Evolutionary conservation across 495 filamentous ascomycete genomes (phyloP), one percentile per base, ranked within the genome.

Genomic region (Penicillium subrubescens): DNA sequence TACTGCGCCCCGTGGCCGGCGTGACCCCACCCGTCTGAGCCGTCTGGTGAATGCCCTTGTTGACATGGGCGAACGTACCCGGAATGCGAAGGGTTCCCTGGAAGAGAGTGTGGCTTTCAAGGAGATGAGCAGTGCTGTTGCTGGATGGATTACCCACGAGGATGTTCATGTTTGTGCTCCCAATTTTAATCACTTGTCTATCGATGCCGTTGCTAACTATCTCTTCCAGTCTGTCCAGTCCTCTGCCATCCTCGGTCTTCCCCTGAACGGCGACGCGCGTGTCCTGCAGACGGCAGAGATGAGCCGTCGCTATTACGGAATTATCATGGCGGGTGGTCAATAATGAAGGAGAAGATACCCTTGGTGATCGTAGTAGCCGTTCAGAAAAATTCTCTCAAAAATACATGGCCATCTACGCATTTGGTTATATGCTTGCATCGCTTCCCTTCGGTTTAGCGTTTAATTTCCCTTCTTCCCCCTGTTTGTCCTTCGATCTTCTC

Each of bases 51-150:
- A 84, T 53, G 85, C 88, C 17, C 78, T 96, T 41, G 84, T 86
- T 3, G 82, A 82, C 29, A 84, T 92, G 77, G 81, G 87, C 59
- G 83, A 84, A 52, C 82, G 81, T 57, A 82, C 77, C 66, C 77
- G 72, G 69, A 82, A 75, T 73, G 82, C 63, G 64, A 81, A 75
- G 34, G 82, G 85, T 59, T 81, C 86, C n/a, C 80, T 96, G 48
- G 87, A 91, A 70, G 90, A 97, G 73, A 90, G 88, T 71, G 93
- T 92, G 54, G 92, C 92, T 5, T 82, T 90, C 64, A 81, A 83
- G 69, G 89, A 90, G 71, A 91, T 91, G 77, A 84, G 85, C 64
- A 73, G 75, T 43, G 81, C 81, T 25, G 79, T 87, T 33, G 89
- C 87, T 23, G 81, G 84, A 60, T 83, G 86, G 78, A 86, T 88